These are phyloP conservation scores for Astrothelium subdiscretum DNA, from an alignment of 495 filamentous ascomycete genomes.

Conservation along the genomic window DNA sequence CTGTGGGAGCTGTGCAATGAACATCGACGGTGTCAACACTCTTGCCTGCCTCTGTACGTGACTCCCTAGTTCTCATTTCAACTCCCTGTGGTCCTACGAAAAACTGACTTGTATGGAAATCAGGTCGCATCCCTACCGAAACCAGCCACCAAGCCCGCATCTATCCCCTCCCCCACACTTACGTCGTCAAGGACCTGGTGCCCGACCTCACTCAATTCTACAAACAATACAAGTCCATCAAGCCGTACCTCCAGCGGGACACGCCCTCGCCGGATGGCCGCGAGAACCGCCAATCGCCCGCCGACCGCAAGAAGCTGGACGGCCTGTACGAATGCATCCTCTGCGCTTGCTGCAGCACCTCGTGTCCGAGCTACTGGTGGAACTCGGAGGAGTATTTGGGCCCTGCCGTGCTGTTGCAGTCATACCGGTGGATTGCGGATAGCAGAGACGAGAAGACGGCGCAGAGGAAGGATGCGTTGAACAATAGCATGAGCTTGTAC, in stretches of 20 bases:
- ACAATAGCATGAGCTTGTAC: slow-evolving; percentile 98
- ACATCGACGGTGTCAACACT: slow-evolving; percentile 96
- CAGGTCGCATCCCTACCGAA: slow-evolving; percentile 89
- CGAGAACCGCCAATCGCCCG: slow-evolving; percentile 80
- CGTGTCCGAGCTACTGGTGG: slow-evolving; percentile 99
- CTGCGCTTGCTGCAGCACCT: slow-evolving; percentile 97
- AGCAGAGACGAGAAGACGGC: slow-evolving; percentile 78
- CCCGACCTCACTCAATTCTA: slow-evolving; percentile 97
- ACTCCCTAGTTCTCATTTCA: background rate
- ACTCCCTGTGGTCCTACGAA: background rate
- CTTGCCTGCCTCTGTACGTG: slow-evolving; percentile 92
- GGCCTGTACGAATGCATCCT: slow-evolving; percentile 99
- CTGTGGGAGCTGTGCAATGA: slow-evolving; percentile 97
- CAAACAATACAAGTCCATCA: slow-evolving; percentile 99
- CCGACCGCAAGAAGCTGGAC: slow-evolving; percentile 90
- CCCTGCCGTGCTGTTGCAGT: slow-evolving; percentile 89
- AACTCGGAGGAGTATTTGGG: slow-evolving; percentile 97
- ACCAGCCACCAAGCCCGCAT: slow-evolving; percentile 74
- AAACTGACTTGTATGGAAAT: slow-evolving; percentile 8
- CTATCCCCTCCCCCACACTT: slow-evolving; percentile 97
- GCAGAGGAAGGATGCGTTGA: slow-evolving; percentile 77
- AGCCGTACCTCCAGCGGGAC: slow-evolving; percentile 90
- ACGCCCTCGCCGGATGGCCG: slow-evolving; percentile 58
- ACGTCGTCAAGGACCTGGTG: slow-evolving; percentile 97
- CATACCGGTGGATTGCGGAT: slow-evolving; percentile 92